These are phyloP conservation scores for Musa balbisiana DNA, from an alignment of 202 grass and related monocot genomes.

Conservation along the genomic window DNA sequence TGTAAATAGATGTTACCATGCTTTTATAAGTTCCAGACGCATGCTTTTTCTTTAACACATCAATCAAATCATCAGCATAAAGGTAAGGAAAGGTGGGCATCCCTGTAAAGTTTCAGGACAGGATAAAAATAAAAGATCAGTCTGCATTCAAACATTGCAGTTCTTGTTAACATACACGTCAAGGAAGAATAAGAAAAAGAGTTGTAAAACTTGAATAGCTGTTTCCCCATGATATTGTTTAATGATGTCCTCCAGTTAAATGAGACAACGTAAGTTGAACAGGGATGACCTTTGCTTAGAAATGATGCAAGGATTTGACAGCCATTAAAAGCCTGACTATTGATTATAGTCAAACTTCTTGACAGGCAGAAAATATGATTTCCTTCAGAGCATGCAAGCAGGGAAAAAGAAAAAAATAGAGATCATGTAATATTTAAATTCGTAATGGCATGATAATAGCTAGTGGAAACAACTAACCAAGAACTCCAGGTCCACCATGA, in stretches of 20 bases:
- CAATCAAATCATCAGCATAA: slow-evolving; percentile 68
- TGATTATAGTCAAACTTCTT: background rate
- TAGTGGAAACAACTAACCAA: slow-evolving; percentile 51
- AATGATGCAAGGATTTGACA: background rate
- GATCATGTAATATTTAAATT: slow-evolving; percentile 1
- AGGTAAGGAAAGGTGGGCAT: slow-evolving; percentile 94
- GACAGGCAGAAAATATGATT: background rate
- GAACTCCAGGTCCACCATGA: slow-evolving; percentile 84
- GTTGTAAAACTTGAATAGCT: background rate
- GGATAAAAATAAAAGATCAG: background rate
- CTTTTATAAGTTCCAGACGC: slow-evolving; percentile 83
- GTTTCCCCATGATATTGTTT: background rate
- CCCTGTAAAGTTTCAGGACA: slow-evolving; percentile 27
- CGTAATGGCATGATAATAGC: background rate
- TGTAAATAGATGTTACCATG: slow-evolving; percentile 41
- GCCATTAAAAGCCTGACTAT: background rate
- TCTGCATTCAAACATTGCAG: background rate
- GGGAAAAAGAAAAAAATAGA: slow-evolving; percentile 2
- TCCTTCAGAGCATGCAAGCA: background rate
- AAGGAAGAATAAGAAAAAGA: background rate
- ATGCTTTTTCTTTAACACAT: slow-evolving; percentile 79
- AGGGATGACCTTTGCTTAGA: no score
- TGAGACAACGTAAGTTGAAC: no score
- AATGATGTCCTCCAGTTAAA: background rate
- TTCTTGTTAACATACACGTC: background rate